Conservation (phyloP, 768 basidiomycete genomes). For the Tylopilus rubrobrunneus region DNA sequence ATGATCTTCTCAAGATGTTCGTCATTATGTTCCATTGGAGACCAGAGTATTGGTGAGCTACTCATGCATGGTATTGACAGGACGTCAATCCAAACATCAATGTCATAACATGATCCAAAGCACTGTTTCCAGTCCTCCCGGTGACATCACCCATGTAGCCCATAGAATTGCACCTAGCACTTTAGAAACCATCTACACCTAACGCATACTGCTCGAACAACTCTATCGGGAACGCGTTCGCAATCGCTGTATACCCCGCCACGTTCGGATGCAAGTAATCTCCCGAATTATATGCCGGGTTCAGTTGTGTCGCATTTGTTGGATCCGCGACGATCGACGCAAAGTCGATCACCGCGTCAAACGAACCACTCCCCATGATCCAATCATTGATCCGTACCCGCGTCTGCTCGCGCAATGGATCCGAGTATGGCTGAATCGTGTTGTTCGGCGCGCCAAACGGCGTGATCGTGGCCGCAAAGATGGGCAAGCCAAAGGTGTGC, state of each 20-base stretch:
- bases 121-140: too few relatives aligned
- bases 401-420: conserved; percentile 1
- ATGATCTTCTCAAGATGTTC: too few relatives aligned
- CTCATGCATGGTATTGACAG: too few relatives aligned
- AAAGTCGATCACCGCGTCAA: conserved; percentile 6
- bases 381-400: conserved; percentile 1
- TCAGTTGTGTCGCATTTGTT: not conserved
- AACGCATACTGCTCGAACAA: not conserved
- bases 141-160: not conserved
- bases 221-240: not conserved
- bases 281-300: not conserved
- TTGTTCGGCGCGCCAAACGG: not conserved
- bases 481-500: not conserved
- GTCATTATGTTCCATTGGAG: too few relatives aligned
- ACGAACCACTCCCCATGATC: not conserved
- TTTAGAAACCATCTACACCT: conserved; percentile 3
- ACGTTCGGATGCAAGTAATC: not conserved
- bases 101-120: too few relatives aligned
- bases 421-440: not conserved
- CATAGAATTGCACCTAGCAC: not conserved
- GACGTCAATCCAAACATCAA: too few relatives aligned
- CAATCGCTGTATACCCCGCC: not conserved
- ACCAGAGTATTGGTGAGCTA: too few relatives aligned
- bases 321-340: conserved; percentile 9
- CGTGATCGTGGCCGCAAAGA: conserved; percentile 6